phyloP scores from a whole-genome alignment of 768 basidiomycete species.

The Boletus reticuloceps region DNA sequence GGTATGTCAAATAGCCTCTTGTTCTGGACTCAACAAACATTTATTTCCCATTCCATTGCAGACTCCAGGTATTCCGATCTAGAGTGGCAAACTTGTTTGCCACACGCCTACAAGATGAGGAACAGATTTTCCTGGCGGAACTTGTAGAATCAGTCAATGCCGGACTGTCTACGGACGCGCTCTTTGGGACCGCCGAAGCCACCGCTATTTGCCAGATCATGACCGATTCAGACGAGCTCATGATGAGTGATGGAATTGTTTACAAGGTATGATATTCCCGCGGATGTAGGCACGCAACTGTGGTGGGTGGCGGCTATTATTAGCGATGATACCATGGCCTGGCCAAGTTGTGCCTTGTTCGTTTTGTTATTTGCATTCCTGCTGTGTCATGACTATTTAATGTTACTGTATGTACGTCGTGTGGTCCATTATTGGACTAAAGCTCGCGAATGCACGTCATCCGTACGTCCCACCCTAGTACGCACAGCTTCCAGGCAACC shows the following conservation, averaged over 20 bases:
- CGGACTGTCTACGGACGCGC: constrained; percentile 59
- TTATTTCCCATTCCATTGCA: constrained; percentile 26
- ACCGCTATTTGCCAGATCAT: constrained; percentile 68
- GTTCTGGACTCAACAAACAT: not conserved
- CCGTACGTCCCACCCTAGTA: too few species aligned
- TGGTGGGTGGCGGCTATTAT: not conserved
- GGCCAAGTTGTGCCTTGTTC: not conserved
- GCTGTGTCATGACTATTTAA: not conserved
- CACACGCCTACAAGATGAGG: constrained; percentile 67
- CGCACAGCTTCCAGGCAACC: too few species aligned
- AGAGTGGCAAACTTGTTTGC: constrained; percentile 73
- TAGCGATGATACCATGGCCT: too few species aligned
- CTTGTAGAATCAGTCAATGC: constrained; percentile 76
- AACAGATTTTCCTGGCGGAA: constrained; percentile 68
- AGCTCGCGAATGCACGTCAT: too few species aligned
- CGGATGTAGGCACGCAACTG: not conserved
- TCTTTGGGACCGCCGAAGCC: constrained; percentile 85
- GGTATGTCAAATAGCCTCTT: constrained; percentile 44
- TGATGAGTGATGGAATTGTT: constrained; percentile 84
- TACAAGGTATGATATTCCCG: constrained; percentile 64
- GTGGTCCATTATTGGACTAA: too few species aligned
- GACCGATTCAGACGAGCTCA: constrained; percentile 70
- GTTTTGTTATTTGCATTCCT: constrained; percentile 4
- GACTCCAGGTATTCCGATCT: constrained; percentile 77
- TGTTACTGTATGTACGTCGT: too few species aligned